A percentile compares a stretch with the other conserved stretches of the same genome.
These are phyloP conservation scores for Trichoderma koningiopsis DNA, from an alignment of 2,329 filamentous ascomycete genomes.

Conservation along the genomic window DNA sequence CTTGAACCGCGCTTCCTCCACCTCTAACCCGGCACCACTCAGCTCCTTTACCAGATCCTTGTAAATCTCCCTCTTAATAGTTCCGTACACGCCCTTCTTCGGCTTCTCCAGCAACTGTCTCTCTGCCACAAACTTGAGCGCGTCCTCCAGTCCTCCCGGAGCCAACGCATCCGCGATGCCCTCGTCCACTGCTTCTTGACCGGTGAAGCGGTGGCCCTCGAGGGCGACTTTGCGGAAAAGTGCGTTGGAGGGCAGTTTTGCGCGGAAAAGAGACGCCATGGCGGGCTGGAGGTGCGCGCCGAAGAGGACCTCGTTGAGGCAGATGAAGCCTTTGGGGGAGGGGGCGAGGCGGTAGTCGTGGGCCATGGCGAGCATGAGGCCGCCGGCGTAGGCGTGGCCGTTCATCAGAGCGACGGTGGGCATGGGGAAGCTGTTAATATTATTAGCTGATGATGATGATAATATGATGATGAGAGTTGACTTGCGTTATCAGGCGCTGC, in stretches of 20 bases:
- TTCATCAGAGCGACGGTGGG: constrained; percentile 79
- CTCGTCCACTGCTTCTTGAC: constrained; percentile 61
- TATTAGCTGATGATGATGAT: neutral
- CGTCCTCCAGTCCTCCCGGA: constrained; percentile 58
- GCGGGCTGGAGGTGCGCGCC: constrained; percentile 73
- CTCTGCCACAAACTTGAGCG: constrained; percentile 60
- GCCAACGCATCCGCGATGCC: constrained; percentile 72
- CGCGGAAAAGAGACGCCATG: constrained; percentile 74
- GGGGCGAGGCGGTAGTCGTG: constrained; percentile 84
- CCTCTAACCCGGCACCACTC: constrained; percentile 52
- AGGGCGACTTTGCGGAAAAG: constrained; percentile 66
- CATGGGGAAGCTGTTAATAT: constrained; percentile 64
- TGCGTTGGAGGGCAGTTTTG: constrained; percentile 61
- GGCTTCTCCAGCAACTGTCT: constrained; percentile 63
- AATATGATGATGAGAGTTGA: neutral
- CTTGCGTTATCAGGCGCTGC: constrained; percentile 53
- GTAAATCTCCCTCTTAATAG: constrained; percentile 77
- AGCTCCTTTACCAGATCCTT: constrained; percentile 63
- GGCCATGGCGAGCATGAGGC: constrained; percentile 79
- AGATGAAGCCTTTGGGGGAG: constrained; percentile 69
- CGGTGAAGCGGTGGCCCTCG: constrained; percentile 71
- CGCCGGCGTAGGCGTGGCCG: constrained; percentile 79
- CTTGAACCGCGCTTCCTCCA: constrained; percentile 53
- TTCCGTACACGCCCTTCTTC: constrained; percentile 67
- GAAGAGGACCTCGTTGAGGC: constrained; percentile 80